Evolutionary conservation across 345 rosid genomes (phyloP), one percentile per base, ranked within the genome.

Genomic region (Aquilaria yunnanensis): DNA sequence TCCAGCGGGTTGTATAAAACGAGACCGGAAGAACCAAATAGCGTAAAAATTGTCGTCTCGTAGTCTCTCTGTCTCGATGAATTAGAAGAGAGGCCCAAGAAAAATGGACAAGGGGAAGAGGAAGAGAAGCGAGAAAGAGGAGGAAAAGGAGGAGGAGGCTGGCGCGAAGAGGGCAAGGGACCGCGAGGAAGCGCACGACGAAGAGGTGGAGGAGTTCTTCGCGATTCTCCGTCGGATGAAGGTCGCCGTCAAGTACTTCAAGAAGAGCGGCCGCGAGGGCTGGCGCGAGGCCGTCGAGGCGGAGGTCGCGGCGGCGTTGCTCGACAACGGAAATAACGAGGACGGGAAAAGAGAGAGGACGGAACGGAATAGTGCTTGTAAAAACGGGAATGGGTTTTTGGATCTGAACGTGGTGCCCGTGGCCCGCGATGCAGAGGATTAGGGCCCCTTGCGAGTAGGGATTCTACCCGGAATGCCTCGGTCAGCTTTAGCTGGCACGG

Each of bases 121-220:
- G 59, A 66, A 59, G 68, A 49, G 48, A 0, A 49, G 61, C 37
- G 56, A 51, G 34, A 16, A 47, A 16, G 67, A 56, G 33, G 67
- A 37, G 43, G 43, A 37, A 3, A 7, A 37, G 43, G 43, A 3
- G 43, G 43, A 37, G 5, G 43, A 51, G 30, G 11, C 32, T 12
- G 55, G 47, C 14, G 48, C 46, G 47, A 12, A 30, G 4, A 54
- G 37, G 55, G 47, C 31, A 48, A 37, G 32, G 71, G 56, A 12
- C 29, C 63, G 11, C 29, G 62, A 0, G 55, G 63, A 23, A 13
- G 33, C 63, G 32, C 43, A 34, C 32, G 63, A 59, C 60, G 64
- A 29, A 60, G 74, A 70, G 60, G 74, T 70, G 60, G 74, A 70
- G 54, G 65, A 70, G 65, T 70, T 70, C 74, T 70, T 70, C 60